A percentile compares a stretch with the other conserved stretches of the same genome.
phyloP scores from a whole-genome alignment of 345 rosid genomes.

The Lepidium aucheri region DNA sequence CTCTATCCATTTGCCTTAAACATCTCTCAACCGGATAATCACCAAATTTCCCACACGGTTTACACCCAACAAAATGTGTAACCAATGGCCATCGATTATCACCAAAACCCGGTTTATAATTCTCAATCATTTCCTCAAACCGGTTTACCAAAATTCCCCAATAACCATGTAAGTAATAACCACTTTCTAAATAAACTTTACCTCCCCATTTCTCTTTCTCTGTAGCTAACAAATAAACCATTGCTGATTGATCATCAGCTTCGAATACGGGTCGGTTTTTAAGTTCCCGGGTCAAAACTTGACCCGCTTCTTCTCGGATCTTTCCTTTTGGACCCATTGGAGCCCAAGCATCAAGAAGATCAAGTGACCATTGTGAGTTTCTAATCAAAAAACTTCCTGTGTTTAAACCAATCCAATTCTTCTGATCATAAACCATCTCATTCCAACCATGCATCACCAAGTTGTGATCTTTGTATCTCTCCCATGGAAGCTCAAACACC shows the following conservation, averaged over 20 bases:
- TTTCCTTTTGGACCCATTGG: conserved; percentile 68
- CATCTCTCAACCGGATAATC: conserved; percentile 64
- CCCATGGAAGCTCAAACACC: conserved; percentile 78
- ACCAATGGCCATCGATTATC: conserved; percentile 75
- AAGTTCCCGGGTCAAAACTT: conserved; percentile 45
- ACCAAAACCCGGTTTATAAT: conserved; percentile 55
- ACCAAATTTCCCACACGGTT: conserved; percentile 68
- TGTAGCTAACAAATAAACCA: conserved; percentile 57
- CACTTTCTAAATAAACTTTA: conserved; percentile 62
- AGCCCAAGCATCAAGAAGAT: conserved; percentile 67
- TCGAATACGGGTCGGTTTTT: conserved; percentile 58
- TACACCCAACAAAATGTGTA: conserved; percentile 78
- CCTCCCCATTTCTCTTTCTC: conserved; percentile 61
- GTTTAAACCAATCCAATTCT: conserved; percentile 64
- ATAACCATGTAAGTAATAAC: conserved; percentile 63
- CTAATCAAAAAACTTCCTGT: conserved; percentile 64
- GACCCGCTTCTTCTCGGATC: conserved; percentile 59
- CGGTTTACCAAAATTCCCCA: conserved; percentile 69
- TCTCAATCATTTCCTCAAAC: conserved; percentile 66
- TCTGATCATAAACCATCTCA: conserved; percentile 58
- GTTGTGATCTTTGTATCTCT: conserved; percentile 53
- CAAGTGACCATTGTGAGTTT: conserved; percentile 60
- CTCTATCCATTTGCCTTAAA: conserved; percentile 69
- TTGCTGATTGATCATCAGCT: conserved; percentile 67
- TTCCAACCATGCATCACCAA: conserved; percentile 76